phyloP scores from a whole-genome alignment of 352 stramenopile species.

The Globisporangium takayamanum region DNA sequence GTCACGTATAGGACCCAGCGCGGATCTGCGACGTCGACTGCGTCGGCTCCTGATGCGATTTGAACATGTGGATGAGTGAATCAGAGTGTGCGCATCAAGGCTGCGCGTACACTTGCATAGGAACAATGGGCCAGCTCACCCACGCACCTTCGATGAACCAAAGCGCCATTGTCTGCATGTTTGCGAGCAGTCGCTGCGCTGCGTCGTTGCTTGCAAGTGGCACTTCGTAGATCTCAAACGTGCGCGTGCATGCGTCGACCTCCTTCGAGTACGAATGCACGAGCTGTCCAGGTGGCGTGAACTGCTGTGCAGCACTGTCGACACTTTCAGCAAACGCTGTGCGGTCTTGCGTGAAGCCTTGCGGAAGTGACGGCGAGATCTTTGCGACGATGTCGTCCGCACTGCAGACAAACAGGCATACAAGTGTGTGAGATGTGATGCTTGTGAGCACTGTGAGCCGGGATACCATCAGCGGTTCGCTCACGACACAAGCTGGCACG shows the following conservation, averaged over 20 bases:
- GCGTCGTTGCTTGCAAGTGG: conserved; percentile 41
- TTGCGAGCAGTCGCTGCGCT: conserved; percentile 49
- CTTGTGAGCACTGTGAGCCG: neutral
- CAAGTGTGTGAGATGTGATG: neutral
- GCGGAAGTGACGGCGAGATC: conserved; percentile 36
- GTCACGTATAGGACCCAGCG: conserved; percentile 77
- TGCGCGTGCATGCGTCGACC: conserved; percentile 13
- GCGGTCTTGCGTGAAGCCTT: conserved; percentile 36
- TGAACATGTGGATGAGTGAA: neutral
- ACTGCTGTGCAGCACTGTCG: conserved; percentile 15
- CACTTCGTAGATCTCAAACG: conserved; percentile 72
- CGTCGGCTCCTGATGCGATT: conserved; percentile 39
- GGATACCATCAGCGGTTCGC: neutral
- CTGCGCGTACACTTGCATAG: neutral
- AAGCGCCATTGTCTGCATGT: conserved; percentile 64
- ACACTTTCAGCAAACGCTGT: conserved; percentile 26
- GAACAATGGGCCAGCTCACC: too few species aligned
- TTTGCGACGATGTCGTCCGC: conserved; percentile 47
- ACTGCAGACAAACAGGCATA: conserved; percentile 16
- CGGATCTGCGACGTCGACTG: conserved; percentile 63
- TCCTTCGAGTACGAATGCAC: conserved; percentile 33
- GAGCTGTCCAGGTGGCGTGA: conserved; percentile 34
- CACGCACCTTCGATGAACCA: conserved; percentile 79
- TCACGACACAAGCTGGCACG: neutral
- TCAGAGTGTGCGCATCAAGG: neutral